These are phyloP conservation scores for Yamadazyma paraphyllophila DNA, from an alignment of 805 yeast genomes.

Conservation along the genomic window DNA sequence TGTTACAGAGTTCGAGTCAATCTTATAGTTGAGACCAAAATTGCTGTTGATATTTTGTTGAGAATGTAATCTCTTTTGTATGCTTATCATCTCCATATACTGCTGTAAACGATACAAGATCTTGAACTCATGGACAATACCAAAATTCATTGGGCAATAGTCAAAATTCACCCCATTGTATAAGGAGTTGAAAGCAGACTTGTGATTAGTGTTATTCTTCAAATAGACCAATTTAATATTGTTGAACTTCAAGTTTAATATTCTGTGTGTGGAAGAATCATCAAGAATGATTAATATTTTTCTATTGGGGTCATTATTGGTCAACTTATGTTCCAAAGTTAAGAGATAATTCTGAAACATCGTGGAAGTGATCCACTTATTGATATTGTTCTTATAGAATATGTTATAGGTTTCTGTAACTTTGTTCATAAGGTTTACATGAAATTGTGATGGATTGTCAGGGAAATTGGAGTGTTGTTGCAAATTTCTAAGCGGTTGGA, in stretches of 20 bases:
- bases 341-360: slow-evolving; percentile 62
- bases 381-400: slow-evolving; percentile 56
- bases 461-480: slow-evolving; percentile 4
- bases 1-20: slow-evolving; percentile 7
- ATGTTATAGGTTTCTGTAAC: slow-evolving; percentile 51
- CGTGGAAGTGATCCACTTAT: slow-evolving; percentile 62
- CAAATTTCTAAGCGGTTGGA: slow-evolving; percentile 10
- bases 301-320: slow-evolving; percentile 39
- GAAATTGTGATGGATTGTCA: neutral
- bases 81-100: slow-evolving; percentile 44
- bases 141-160: slow-evolving; percentile 63
- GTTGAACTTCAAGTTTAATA: slow-evolving; percentile 39
- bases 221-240: slow-evolving; percentile 35
- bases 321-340: slow-evolving; percentile 57
- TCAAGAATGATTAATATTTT: slow-evolving; percentile 57
- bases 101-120: slow-evolving; percentile 57
- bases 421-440: slow-evolving; percentile 30
- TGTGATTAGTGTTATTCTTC: slow-evolving; percentile 38
- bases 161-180: slow-evolving; percentile 48
- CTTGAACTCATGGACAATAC: slow-evolving; percentile 61
- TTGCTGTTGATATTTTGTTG: slow-evolving; percentile 2
- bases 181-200: slow-evolving; percentile 32
- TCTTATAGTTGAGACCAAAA: slow-evolving; percentile 6
- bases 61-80: slow-evolving; percentile 19
- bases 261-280: slow-evolving; percentile 62